Base-by-base conservation (phyloP, 2,329 filamentous ascomycete species). In the Colletotrichum noveboracense region DNA sequence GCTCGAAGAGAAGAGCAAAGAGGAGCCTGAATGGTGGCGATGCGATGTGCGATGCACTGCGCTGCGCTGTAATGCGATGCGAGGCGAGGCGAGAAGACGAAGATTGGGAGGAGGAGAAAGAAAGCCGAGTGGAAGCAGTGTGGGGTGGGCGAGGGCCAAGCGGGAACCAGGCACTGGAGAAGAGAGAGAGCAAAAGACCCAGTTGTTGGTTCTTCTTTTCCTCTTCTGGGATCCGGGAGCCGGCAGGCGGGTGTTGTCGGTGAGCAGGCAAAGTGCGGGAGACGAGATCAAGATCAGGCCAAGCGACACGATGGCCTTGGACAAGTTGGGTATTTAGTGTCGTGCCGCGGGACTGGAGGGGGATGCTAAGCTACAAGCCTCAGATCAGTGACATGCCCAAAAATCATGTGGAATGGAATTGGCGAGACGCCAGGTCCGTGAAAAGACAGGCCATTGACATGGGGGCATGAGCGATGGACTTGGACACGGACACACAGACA, bases 321-420 rank as follows among this genome's bases (percentile, higher is more conserved):
- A 48, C 38, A 32, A 60, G 43, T 70, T 48, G 26, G 61, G 61
- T 66, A 55, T 66, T 32, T 61, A 16, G 43, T 60, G 36, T 48
- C 55, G 48, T 61, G 61, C 30, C 36, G 68, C 16, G 61, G 43
- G 43, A 52, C 36, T 48, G 64, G 48, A 43, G 28, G 34, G 55
- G 30, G 61, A 30, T 38, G 52, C 16, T 72, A 65, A 68, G 58
- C 70, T 76, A 76, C 56, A 58, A 74, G 64, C 70, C 65, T 73
- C 70, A 76, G 58, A 66, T 76, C 74, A 76, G 74, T 65, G 34
- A 73, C 58, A 61, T 69, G 67, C 70, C 43, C 38, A 65, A 69
- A 65, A 58, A 75, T 73, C 48, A 65, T 76, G 58, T 55, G 74
- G 70, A 73, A 73, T 73, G 56, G 30, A 32, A 55, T 74, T 61